phyloP scores from a whole-genome alignment of 2,329 filamentous ascomycete species.

The Lizonia empirigonia region DNA sequence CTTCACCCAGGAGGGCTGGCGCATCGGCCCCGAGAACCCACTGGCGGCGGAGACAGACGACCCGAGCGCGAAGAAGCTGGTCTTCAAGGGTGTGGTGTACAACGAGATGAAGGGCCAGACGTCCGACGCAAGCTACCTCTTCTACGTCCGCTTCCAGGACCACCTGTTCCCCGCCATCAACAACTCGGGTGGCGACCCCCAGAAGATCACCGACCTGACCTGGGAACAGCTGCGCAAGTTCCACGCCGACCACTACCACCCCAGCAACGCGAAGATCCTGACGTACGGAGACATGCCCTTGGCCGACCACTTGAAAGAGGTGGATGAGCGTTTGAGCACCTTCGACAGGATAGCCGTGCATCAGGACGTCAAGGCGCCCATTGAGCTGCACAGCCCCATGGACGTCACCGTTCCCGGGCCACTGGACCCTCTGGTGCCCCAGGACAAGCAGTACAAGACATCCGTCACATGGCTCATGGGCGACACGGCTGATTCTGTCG shows the following conservation, averaged over 20 bases:
- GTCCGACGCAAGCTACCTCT: slow-evolving; percentile 95
- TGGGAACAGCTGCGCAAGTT: slow-evolving; percentile 88
- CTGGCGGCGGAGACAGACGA: slow-evolving; percentile 52
- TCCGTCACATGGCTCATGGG: slow-evolving; percentile 92
- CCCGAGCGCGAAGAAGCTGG: slow-evolving; percentile 68
- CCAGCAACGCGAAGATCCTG: slow-evolving; percentile 93
- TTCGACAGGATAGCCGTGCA: slow-evolving; percentile 76
- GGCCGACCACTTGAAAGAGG: slow-evolving; percentile 76
- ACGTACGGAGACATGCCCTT: slow-evolving; percentile 95
- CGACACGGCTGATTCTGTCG: slow-evolving; percentile 78
- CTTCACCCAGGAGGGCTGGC: slow-evolving; percentile 96
- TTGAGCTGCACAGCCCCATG: slow-evolving; percentile 71
- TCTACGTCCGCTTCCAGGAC: slow-evolving; percentile 94
- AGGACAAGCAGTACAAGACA: slow-evolving; percentile 89
- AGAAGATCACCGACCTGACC: slow-evolving; percentile 94
- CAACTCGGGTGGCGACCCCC: slow-evolving; percentile 95
- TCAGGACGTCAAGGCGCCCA: slow-evolving; percentile 74
- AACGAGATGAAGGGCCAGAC: slow-evolving; percentile 99
- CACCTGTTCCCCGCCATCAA: slow-evolving; percentile 93
- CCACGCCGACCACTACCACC: slow-evolving; percentile 92
- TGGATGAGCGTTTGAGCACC: slow-evolving; percentile 73
- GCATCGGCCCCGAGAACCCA: slow-evolving; percentile 90
- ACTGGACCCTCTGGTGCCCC: slow-evolving; percentile 81
- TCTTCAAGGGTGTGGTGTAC: slow-evolving; percentile 98
- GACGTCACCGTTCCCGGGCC: slow-evolving; percentile 78